Evolutionary conservation across 2,329 filamentous ascomycete species (phyloP).

Genomic region (Aspergillus versicolor): DNA sequence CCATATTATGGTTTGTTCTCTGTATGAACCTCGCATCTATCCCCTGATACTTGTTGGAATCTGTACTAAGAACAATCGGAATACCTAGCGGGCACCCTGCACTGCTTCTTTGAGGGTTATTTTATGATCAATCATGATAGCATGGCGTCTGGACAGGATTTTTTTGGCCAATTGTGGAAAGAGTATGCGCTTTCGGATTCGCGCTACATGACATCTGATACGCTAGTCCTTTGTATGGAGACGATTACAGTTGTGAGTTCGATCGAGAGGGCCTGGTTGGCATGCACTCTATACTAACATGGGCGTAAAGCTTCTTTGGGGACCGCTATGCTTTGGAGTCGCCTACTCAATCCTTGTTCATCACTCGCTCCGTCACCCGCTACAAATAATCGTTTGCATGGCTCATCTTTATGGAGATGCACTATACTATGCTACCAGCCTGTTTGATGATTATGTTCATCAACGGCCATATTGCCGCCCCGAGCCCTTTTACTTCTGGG

Average conservation of each 20-base stretch:
- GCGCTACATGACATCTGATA: slow-evolving; percentile 76
- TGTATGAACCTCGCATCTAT: slow-evolving; percentile 45
- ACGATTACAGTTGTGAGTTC: slow-evolving; percentile 70
- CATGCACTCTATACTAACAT: slow-evolving; percentile 3
- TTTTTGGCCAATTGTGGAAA: slow-evolving; percentile 88
- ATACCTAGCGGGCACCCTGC: slow-evolving; percentile 53
- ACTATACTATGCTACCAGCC: slow-evolving; percentile 63
- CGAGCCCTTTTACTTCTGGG: slow-evolving; percentile 65
- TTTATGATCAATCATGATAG: slow-evolving; percentile 68
- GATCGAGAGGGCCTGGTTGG: neutral
- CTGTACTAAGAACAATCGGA: slow-evolving; percentile 4
- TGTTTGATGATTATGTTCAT: slow-evolving; percentile 59
- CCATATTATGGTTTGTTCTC: slow-evolving; percentile 73
- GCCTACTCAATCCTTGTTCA: slow-evolving; percentile 55
- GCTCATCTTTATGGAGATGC: slow-evolving; percentile 65
- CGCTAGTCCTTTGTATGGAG: slow-evolving; percentile 86
- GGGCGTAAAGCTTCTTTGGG: slow-evolving; percentile 54
- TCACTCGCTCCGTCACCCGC: slow-evolving; percentile 57
- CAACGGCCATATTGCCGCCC: slow-evolving; percentile 59
- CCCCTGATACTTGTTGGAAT: neutral
- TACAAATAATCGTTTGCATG: slow-evolving; percentile 61
- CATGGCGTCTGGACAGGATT: slow-evolving; percentile 66
- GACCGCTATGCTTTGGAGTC: slow-evolving; percentile 59
- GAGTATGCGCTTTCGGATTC: slow-evolving; percentile 88
- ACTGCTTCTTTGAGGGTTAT: slow-evolving; percentile 84